Evolutionary conservation across 2,329 filamentous ascomycete genomes (phyloP).

Genomic region (Talaromyces sp.): DNA sequence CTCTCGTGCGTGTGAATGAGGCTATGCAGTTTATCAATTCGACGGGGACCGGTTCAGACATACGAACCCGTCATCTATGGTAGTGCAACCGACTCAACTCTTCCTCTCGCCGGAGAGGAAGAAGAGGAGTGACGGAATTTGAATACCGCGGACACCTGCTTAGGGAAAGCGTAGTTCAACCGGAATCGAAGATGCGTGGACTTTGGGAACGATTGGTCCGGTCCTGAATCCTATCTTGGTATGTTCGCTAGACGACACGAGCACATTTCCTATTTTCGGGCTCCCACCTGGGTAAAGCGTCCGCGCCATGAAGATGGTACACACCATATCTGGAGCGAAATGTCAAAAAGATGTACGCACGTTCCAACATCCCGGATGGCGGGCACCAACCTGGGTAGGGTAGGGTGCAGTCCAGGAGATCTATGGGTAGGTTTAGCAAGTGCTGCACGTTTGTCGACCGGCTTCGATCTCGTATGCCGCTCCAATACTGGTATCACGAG

Average conservation of each 20-base stretch:
- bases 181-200: too few relatives aligned
- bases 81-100: neutral
- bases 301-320: too few relatives aligned
- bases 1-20: too few relatives aligned
- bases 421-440: neutral
- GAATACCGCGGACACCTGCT: neutral
- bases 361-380: neutral
- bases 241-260: too few relatives aligned
- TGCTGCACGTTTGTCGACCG: neutral
- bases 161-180: neutral
- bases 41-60: neutral
- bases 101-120: neutral
- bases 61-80: neutral
- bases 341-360: neutral
- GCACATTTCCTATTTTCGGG: too few relatives aligned
- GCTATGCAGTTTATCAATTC: too few relatives aligned
- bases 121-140: neutral
- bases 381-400: neutral
- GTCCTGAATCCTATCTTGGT: too few relatives aligned
- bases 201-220: too few relatives aligned
- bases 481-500: neutral
- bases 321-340: neutral
- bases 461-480: neutral
- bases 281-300: too few relatives aligned
- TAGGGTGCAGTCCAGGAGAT: neutral